Conservation (phyloP, 148 eudicot species). For the Selenicereus undatus region DNA sequence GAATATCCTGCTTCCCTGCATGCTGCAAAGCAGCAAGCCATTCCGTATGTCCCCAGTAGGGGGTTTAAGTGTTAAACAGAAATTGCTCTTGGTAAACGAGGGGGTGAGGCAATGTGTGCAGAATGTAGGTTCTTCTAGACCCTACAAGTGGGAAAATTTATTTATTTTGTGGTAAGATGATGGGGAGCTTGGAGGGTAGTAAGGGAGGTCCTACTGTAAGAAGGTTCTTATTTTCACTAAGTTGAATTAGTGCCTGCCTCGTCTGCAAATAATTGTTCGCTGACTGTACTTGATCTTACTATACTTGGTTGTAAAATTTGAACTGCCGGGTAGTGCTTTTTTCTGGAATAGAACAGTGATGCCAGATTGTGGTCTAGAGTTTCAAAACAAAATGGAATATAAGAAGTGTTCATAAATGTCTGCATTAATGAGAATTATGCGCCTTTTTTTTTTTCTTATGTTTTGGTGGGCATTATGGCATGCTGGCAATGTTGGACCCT, state of each 20-base stretch:
- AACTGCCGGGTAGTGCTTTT: neutral
- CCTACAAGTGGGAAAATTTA: neutral
- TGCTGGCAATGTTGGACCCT: too few relatives aligned
- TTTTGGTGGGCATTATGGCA: too few relatives aligned
- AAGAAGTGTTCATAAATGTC: too few relatives aligned
- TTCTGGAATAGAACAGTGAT: neutral
- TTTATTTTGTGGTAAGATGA: neutral
- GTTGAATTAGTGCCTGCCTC: neutral
- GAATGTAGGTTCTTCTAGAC: neutral
- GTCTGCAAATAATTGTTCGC: neutral
- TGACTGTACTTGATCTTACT: neutral
- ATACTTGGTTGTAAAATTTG: neutral
- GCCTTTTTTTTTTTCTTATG: too few relatives aligned
- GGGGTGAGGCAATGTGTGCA: neutral
- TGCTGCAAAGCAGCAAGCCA: neutral
- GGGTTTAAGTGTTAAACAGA: neutral
- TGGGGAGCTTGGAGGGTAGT: neutral
- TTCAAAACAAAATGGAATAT: too few relatives aligned
- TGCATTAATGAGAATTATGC: too few relatives aligned
- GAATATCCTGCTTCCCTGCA: neutral
- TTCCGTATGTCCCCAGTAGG: neutral
- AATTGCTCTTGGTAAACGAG: neutral
- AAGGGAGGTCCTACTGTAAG: neutral
- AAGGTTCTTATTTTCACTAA: neutral
- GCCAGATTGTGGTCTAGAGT: neutral